Evolutionary conservation across 805 yeast genomes (phyloP).

Genomic region (Metschnikowia noctiluminum): DNA sequence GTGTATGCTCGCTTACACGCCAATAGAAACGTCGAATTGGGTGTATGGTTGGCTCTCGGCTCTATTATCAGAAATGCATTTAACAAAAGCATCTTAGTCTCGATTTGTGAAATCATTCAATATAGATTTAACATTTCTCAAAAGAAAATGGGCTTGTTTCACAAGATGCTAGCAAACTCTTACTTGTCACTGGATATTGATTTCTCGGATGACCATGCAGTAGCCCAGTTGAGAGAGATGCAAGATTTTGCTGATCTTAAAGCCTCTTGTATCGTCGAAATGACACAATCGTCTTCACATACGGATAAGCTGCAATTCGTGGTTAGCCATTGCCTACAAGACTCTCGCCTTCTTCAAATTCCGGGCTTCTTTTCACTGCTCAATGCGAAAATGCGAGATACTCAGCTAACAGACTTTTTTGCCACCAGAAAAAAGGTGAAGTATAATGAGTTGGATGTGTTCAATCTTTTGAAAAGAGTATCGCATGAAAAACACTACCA

Average conservation of each 20-base stretch:
- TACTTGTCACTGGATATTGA: background rate
- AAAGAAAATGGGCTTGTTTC: conserved; percentile 5
- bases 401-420: background rate
- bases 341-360: conserved; percentile 3
- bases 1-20: conserved; percentile 19
- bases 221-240: background rate
- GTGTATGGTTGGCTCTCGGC: conserved; percentile 25
- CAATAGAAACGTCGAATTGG: conserved; percentile 22
- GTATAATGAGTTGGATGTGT: conserved; percentile 10
- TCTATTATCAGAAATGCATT: conserved; percentile 17
- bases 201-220: background rate
- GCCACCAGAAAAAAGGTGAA: background rate
- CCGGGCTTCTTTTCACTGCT: conserved; percentile 6
- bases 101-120: conserved; percentile 21
- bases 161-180: background rate
- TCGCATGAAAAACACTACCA: background rate
- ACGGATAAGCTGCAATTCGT: background rate
- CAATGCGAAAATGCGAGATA: background rate
- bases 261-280: background rate
- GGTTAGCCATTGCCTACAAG: background rate
- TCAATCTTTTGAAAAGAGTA: background rate
- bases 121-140: conserved; percentile 12
- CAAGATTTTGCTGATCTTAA: background rate
- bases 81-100: conserved; percentile 14
- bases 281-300: background rate